These are phyloP conservation scores for Fusarium sp. DNA, from an alignment of 2,329 filamentous ascomycete species.

Conservation along the genomic window DNA sequence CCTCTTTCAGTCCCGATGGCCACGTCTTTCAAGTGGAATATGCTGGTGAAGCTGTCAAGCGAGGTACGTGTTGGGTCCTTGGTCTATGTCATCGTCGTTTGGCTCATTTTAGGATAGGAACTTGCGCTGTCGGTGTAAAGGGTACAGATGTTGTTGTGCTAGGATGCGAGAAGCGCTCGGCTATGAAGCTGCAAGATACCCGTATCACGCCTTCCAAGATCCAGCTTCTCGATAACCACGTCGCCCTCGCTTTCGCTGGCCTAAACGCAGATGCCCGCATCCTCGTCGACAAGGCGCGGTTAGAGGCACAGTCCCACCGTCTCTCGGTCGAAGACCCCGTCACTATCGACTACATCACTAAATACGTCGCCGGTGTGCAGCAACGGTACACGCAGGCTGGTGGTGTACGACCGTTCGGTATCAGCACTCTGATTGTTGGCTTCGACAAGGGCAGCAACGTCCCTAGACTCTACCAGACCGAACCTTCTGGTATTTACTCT, in stretches of 20 bases:
- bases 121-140: slow-evolving; percentile 97
- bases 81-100: slow-evolving; percentile 4
- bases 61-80: slow-evolving; percentile 70
- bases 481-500: slow-evolving; percentile 99
- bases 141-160: slow-evolving; percentile 93
- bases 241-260: slow-evolving; percentile 95
- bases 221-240: slow-evolving; percentile 93
- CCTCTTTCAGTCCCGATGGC: slow-evolving; percentile 84
- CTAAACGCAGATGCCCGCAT: slow-evolving; percentile 98
- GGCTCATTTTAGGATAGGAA: slow-evolving; percentile 67
- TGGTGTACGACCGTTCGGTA: slow-evolving; percentile 97
- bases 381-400: slow-evolving; percentile 99
- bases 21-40: slow-evolving; percentile 99
- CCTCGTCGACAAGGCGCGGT: slow-evolving; percentile 94
- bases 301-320: slow-evolving; percentile 97
- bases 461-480: slow-evolving; percentile 94
- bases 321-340: slow-evolving; percentile 97
- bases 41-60: slow-evolving; percentile 97
- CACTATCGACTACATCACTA: slow-evolving; percentile 99
- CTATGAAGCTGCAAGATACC: slow-evolving; percentile 99
- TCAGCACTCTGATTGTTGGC: slow-evolving; percentile 97
- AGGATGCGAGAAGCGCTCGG: slow-evolving; percentile 97
- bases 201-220: slow-evolving; percentile 99
- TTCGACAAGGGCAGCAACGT: slow-evolving; percentile 93
- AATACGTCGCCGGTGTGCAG: slow-evolving; percentile 97